Conservation (phyloP, 208 protist genomes). For the Trichomonas tenax region DNA sequence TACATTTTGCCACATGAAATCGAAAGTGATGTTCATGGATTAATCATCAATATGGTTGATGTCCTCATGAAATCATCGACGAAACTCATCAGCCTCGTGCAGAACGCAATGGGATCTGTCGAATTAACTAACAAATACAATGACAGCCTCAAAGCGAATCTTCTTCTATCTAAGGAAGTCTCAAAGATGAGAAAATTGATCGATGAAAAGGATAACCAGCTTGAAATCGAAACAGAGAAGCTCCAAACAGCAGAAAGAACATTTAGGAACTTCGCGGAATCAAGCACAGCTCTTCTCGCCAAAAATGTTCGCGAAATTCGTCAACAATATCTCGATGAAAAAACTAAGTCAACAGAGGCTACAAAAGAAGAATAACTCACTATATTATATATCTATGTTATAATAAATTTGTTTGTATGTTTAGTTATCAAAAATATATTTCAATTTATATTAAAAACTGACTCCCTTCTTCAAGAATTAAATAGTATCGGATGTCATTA, state of each 20-base stretch:
- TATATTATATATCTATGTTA: too few relatives aligned
- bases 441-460: too few relatives aligned
- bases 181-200: neutral
- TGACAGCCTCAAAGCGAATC: neutral
- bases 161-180: neutral
- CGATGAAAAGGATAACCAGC: neutral
- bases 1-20: neutral
- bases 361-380: too few relatives aligned
- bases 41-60: neutral
- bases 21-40: neutral
- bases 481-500: too few relatives aligned
- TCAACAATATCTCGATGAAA: neutral
- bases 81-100: neutral
- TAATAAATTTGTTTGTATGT: too few relatives aligned
- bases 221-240: neutral
- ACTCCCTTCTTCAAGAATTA: too few relatives aligned
- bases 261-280: neutral
- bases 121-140: neutral
- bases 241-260: neutral
- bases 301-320: neutral
- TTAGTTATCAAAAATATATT: too few relatives aligned
- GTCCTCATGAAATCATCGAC: neutral
- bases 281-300: neutral
- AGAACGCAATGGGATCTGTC: neutral
- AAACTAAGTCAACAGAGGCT: neutral